These are phyloP conservation scores for Pichia cactophila DNA, from an alignment of 1,139 yeast genomes.

Conservation along the genomic window DNA sequence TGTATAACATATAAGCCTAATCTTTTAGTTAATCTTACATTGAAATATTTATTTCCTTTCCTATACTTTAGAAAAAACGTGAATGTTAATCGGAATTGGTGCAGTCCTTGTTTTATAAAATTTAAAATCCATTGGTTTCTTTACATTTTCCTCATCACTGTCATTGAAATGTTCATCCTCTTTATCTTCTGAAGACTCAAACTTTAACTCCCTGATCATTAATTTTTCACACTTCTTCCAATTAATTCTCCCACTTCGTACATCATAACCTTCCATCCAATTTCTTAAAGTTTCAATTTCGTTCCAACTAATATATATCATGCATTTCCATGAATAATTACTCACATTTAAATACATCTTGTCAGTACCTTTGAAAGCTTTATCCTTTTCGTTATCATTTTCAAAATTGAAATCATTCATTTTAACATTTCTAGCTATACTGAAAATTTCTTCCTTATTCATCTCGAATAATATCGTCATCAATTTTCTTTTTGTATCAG, in stretches of 20 bases:
- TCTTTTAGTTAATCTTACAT: neutral
- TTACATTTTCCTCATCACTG: constrained; percentile 1
- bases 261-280: constrained; percentile 8
- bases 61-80: constrained; percentile 17
- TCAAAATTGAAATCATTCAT: neutral
- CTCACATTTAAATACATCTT: constrained; percentile 19
- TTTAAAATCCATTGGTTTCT: constrained; percentile 14
- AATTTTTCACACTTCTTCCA: constrained; percentile 11
- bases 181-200: neutral
- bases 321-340: constrained; percentile 25
- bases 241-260: constrained; percentile 1
- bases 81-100: constrained; percentile 22
- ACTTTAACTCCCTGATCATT: constrained; percentile 4
- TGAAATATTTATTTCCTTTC: neutral
- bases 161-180: neutral
- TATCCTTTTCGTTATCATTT: neutral
- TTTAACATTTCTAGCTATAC: neutral
- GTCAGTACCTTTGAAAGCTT: constrained; percentile 9
- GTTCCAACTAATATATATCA: constrained; percentile 17
- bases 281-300: constrained; percentile 15
- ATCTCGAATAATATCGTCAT: constrained; percentile 21
- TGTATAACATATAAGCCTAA: neutral
- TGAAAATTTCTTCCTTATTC: constrained; percentile 19
- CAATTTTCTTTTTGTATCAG: constrained; percentile 13
- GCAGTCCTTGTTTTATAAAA: constrained; percentile 16